phyloP scores from a whole-genome alignment of 1,284 basidiomycete species.

The Trichosporon sp. region DNA sequence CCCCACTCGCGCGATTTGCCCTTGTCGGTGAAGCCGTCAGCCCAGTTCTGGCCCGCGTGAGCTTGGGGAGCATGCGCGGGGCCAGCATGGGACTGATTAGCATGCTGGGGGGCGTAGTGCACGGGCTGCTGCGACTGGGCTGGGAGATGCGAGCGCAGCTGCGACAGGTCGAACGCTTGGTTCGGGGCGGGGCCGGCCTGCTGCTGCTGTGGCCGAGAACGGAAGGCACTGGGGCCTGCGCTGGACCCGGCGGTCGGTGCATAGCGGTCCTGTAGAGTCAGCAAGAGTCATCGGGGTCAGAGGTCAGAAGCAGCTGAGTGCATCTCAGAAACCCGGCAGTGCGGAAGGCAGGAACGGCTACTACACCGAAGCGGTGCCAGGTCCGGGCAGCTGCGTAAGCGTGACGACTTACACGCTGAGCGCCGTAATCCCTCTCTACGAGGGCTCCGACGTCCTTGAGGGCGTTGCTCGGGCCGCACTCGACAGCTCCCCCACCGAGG shows the following conservation, averaged over 20 bases:
- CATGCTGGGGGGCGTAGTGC: slow-evolving; percentile 4
- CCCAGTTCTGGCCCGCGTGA: slow-evolving; percentile 20
- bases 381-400: background rate
- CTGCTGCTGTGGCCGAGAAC: slow-evolving; percentile 11
- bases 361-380: background rate
- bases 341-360: background rate
- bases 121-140: slow-evolving; percentile 9
- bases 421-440: slow-evolving; percentile 38
- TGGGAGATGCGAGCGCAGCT: slow-evolving; percentile 37
- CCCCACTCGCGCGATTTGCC: slow-evolving; percentile 28
- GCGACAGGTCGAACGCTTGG: slow-evolving; percentile 37
- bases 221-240: slow-evolving; percentile 17
- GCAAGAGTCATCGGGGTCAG: background rate
- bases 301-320: background rate
- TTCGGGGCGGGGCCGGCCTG: background rate
- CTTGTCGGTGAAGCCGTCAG: slow-evolving; percentile 22
- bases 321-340: background rate
- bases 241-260: slow-evolving; percentile 12
- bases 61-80: background rate
- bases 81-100: background rate
- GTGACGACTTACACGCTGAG: slow-evolving; percentile 33
- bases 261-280: slow-evolving; percentile 16
- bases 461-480: slow-evolving; percentile 39
- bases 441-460: slow-evolving; percentile 37
- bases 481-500: slow-evolving; percentile 33